Evolutionary conservation across 2,329 filamentous ascomycete genomes (phyloP), one percentile per base, ranked within the genome.

Genomic region (Penicillium sp.): DNA sequence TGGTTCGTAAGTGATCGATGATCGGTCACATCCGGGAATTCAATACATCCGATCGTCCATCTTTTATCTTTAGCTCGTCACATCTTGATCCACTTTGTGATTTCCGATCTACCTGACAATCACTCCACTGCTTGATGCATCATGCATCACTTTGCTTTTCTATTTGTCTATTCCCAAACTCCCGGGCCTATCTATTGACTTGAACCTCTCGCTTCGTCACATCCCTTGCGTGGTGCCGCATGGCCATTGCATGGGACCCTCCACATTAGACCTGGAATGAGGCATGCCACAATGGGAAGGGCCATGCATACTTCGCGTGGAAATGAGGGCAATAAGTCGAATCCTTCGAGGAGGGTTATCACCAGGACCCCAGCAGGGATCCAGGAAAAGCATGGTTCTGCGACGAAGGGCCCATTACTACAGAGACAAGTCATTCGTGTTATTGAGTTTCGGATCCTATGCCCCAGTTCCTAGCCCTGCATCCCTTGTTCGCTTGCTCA

Each of bases 401-500:
- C n/a, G 7, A 5, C 11, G 14, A n/a, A 29, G 13, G 13, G 13
- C n/a, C 28, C 14, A 32, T 20, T 4, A 20, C 18, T 20, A 20
- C 18, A 32, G 29, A 32, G 29, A 31, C 29, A n/a, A 7, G 14
- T 14, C 29, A 16, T 16, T 32, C 29, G 29, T 10, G 29, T 18
- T 32, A 32, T 32, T 32, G 29, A 16, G n/a, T 32, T 32, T 32
- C 2, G 7, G 14, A 18, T 16, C n/a, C 29, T 32, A 16, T 18
- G 29, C 6, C 29, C 29, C n/a, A 4, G 7, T 8, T 32, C 14
- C 29, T 32, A 8, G 29, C 14, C n/a, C 29, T 22, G 11, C 22
- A 50, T 47, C 55, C 55, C 55, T 58, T 57, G 55, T 45, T 57
- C 35, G 29, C n/a, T 14, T 22, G 9, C n/a, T 29, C 13, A 16